Conservation (phyloP, 495 filamentous ascomycete genomes). For the Sordaria brevicollis region DNA sequence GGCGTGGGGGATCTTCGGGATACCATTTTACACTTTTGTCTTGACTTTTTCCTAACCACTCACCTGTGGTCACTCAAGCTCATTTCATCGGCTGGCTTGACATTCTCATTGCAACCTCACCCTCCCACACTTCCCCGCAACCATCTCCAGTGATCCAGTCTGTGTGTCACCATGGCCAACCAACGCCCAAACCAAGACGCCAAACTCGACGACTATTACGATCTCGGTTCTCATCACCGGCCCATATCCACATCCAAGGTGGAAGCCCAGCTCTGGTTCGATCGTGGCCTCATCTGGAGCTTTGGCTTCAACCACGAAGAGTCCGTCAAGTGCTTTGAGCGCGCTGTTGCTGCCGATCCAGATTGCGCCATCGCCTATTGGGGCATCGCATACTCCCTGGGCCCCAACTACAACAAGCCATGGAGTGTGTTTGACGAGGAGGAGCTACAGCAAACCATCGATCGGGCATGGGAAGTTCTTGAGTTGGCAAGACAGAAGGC, state of each 20-base stretch:
- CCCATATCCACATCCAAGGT: slow-evolving; percentile 32
- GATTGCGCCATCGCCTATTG: slow-evolving; percentile 54
- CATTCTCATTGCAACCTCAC: not conserved
- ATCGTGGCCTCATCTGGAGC: slow-evolving; percentile 51
- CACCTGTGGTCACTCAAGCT: not conserved
- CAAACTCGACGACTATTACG: slow-evolving; percentile 32
- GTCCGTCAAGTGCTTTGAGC: slow-evolving; percentile 47
- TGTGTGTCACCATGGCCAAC: not conserved
- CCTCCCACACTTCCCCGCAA: not conserved
- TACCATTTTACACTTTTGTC: not conserved
- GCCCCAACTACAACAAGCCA: slow-evolving; percentile 67
- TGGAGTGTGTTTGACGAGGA: slow-evolving; percentile 54
- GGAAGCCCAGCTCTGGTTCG: slow-evolving; percentile 48
- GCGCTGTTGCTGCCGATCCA: slow-evolving; percentile 42
- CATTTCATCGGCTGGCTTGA: not conserved
- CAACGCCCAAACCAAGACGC: not conserved
- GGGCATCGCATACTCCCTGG: slow-evolving; percentile 54
- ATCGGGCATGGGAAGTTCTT: slow-evolving; percentile 33
- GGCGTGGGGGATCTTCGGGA: not conserved
- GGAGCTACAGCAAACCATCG: slow-evolving; percentile 40
- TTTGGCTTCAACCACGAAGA: slow-evolving; percentile 61
- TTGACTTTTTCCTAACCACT: not conserved
- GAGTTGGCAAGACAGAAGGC: slow-evolving; percentile 29
- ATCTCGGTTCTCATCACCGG: slow-evolving; percentile 46
- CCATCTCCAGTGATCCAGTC: not conserved